Base-by-base conservation (phyloP, 148 eudicot genomes). In the Chenopodium suecicum region DNA sequence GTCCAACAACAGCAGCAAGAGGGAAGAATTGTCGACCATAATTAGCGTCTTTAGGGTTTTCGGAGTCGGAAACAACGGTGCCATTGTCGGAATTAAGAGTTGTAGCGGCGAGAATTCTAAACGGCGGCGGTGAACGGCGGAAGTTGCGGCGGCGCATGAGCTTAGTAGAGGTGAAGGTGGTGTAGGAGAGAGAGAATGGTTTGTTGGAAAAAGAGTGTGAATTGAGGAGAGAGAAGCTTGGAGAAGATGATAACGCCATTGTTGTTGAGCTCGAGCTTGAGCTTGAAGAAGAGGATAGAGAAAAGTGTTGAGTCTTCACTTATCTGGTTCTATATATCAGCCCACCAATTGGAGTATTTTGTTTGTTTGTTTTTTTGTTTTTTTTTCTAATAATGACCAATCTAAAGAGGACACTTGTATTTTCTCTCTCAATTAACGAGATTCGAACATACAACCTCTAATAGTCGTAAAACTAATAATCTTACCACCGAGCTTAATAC, bases 1-100 rank as follows among this genome's bases (percentile, higher is more conserved):
- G 99, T 77, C 99, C 99, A 82, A 95, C 89, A 41, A 95, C 95
- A 32, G 98, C 98, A 54, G 99, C 99, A 78, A 95, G 86, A 14
- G 99, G 99, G 82, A 95, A 95, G 83, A 84, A 93, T 71, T 91
- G 90, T 17, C 97, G 88, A 3, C 97, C 97, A 63, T 90, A 91
- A 31, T 85, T 66, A 47, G 65, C 29, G 68, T 64, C 75, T 1
- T 74, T 75, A 50, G 83, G 71, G 63, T 81, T 77, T 41, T 56
- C 79, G 10, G 83, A 72, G 17, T 82, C 87, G n/a, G 85, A 81
- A 16, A 82, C 73, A 34, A 86, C 86, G 64, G 95, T 88, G 37
- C 99, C 99, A 86, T 95, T 95, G 68, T 86, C 83, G 70, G 98
- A 86, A 25, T 88, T 90, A 9, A 93, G 85, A 58, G 83, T 77